Evolutionary conservation across 2,329 filamentous ascomycete genomes (phyloP).

Genomic region (Clonostachys rosea): DNA sequence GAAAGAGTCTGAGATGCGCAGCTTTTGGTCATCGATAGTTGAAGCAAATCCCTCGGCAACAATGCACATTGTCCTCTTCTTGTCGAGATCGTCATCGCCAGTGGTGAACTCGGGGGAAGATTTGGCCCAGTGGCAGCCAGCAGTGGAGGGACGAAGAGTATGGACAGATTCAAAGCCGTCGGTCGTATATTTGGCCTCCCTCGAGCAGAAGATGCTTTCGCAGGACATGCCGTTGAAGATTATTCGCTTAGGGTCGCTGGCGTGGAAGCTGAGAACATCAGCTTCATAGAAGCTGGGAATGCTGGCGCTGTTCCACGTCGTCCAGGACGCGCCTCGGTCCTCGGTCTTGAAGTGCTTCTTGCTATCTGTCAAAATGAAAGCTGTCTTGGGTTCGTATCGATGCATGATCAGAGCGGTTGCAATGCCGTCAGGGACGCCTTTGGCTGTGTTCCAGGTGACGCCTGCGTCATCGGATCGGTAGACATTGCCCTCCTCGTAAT

Average conservation of each 20-base stretch:
- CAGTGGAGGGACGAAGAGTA: constrained; percentile 61
- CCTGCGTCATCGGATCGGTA: constrained; percentile 82
- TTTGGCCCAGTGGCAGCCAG: constrained; percentile 86
- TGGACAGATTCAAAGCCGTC: constrained; percentile 76
- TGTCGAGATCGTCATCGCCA: constrained; percentile 59
- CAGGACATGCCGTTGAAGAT: constrained; percentile 78
- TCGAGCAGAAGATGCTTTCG: constrained; percentile 56
- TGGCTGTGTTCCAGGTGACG: constrained; percentile 64
- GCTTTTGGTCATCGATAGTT: constrained; percentile 67
- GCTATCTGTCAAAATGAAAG: constrained; percentile 70
- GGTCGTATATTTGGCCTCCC: constrained; percentile 68
- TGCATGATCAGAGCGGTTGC: constrained; percentile 67
- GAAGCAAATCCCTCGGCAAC: constrained; percentile 68
- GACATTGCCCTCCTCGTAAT: constrained; percentile 57
- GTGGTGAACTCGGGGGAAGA: constrained; percentile 68
- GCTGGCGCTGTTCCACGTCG: constrained; percentile 60
- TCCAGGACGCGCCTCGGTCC: constrained; percentile 80
- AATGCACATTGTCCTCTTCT: constrained; percentile 75
- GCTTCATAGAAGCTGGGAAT: constrained; percentile 48
- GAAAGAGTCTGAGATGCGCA: constrained; percentile 79
- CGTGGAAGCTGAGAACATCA: constrained; percentile 70
- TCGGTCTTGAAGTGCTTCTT: constrained; percentile 77
- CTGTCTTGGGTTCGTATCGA: constrained; percentile 71
- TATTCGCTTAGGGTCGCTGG: constrained; percentile 76
- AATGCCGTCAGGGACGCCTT: constrained; percentile 59